phyloP scores from a whole-genome alignment of 2,329 filamentous ascomycete genomes.

The Aspergillus pseudonomiae region DNA sequence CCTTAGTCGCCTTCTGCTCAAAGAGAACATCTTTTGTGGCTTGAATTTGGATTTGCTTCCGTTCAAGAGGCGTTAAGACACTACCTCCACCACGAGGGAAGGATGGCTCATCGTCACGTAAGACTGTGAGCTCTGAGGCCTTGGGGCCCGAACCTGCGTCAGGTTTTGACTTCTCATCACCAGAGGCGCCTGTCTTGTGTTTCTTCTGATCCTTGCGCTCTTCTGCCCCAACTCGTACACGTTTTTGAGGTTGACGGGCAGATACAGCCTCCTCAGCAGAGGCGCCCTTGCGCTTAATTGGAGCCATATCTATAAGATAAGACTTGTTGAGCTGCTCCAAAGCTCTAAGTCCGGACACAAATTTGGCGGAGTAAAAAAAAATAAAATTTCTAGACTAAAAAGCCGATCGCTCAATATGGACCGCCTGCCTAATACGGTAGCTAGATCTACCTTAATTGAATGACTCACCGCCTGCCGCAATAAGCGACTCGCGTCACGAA shows the following conservation, averaged over 20 bases:
- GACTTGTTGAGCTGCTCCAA: conserved; percentile 30
- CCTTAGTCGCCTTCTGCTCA: conserved; percentile 70
- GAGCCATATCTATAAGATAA: conserved; percentile 43
- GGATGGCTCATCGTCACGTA: conserved; percentile 78
- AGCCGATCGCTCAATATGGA: conserved; percentile 14
- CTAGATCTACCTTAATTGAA: conserved; percentile 9
- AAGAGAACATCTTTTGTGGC: conserved; percentile 90
- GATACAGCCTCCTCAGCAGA: conserved; percentile 37
- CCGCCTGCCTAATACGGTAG: conserved; percentile 20
- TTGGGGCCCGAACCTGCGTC: conserved; percentile 25
- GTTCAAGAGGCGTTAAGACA: conserved; percentile 87
- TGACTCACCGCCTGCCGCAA: conserved; percentile 22
- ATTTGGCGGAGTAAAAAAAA: conserved; percentile 21
- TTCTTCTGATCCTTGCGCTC: conserved; percentile 38
- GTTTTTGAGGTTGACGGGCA: conserved; percentile 43
- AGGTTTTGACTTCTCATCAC: conserved; percentile 19
- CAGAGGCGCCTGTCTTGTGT: conserved; percentile 23
- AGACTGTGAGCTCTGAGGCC: conserved; percentile 44
- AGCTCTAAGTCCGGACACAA: conserved; percentile 21
- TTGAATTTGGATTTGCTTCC: conserved; percentile 94
- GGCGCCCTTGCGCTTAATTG: conserved; percentile 50
- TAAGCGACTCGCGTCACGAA: conserved; percentile 28
- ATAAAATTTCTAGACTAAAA: conserved; percentile 23
- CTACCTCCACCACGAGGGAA: conserved; percentile 93
- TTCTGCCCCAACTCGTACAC: conserved; percentile 43